Percentiles rank a stretch among this genome's conserved stretches.
Conservation (phyloP, 2,329 filamentous ascomycete species). For the Fusarium pininemorale region DNA sequence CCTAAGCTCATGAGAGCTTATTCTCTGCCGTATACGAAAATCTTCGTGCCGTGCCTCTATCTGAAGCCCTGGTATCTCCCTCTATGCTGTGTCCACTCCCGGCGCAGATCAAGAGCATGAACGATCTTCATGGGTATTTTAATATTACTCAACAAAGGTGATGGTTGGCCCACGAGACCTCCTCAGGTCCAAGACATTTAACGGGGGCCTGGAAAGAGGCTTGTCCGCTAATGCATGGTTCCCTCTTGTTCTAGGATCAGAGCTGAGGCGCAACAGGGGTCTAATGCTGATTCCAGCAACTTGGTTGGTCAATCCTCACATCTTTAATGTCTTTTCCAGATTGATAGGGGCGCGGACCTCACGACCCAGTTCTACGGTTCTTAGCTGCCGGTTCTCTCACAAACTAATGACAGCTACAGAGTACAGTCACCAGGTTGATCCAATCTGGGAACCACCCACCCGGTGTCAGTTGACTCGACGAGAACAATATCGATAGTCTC, state of each 20-base stretch:
- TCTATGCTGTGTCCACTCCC: neutral
- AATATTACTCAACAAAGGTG: conserved; percentile 19
- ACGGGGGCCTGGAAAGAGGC: conserved; percentile 26
- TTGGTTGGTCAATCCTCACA: conserved; percentile 37
- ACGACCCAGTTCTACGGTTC: conserved; percentile 3
- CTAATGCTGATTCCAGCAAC: neutral
- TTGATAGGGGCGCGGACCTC: conserved; percentile 24
- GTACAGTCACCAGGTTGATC: neutral
- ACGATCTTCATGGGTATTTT: conserved; percentile 1
- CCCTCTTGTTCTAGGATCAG: conserved; percentile 8
- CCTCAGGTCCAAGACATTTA: conserved; percentile 18
- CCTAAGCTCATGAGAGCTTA: neutral
- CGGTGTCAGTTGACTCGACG: conserved; percentile 3
- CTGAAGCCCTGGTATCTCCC: neutral
- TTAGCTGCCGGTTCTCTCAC: neutral
- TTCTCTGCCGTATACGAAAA: conserved; percentile 1
- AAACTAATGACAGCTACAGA: neutral
- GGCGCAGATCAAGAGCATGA: neutral
- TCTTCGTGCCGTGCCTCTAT: neutral
- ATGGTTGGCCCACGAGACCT: conserved; percentile 5
- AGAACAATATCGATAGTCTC: conserved; percentile 1
- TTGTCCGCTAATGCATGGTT: conserved; percentile 14
- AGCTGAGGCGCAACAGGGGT: conserved; percentile 31
- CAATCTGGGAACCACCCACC: neutral
- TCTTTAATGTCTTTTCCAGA: conserved; percentile 36